Evolutionary conservation across 306 rosid species (phyloP), one percentile per base, ranked within the genome.

Genomic region (Cicer chorassanicum): DNA sequence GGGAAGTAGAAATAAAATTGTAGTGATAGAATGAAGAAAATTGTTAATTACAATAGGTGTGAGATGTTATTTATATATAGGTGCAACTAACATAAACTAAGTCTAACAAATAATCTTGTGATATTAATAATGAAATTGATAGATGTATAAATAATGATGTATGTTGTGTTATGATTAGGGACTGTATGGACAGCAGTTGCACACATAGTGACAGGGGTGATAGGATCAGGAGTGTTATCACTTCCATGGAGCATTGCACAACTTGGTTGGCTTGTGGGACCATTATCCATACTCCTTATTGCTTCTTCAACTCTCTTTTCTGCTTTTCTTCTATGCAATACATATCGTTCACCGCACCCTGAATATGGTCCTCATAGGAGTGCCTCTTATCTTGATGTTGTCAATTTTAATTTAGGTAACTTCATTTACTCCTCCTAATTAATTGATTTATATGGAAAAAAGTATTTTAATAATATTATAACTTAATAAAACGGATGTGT

Each of bases 201-300:
- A 9, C 91, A 85, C 59, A 54, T 85, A 44, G 78, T 87, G 45
- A 85, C 89, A 9, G 91, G 89, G 42, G 89, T 88, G 80, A 85
- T 88, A 65, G 91, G 91, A 2, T 88, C 91, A 0, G 91, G 89
- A 53, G 88, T 83, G 57, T 29, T 81, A 1, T 83, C 89, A 10
- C 49, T 88, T 15, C 85, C 91, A 21, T 88, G 91, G 89, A 82
- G 86, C 65, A 76, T 74, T 34, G 86, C 86, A 1, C 91, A 88
- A 64, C 84, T 88, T 53, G 91, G 91, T 0, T 88, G 90, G 92
- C 14, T 88, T 59, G 90, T 81, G 0, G 92, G 88, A 0, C 90
- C 90, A 4, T 15, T 79, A 6, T 68, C 84, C 0, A 41, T 88
- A n/a, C 16, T 88, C 6, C 5, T 80, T 12, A 74, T 88, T 21